A percentile compares a stretch with the other conserved stretches of the same genome.
Conservation (phyloP, 306 rosid genomes). For the Castanea mollissima region DNA sequence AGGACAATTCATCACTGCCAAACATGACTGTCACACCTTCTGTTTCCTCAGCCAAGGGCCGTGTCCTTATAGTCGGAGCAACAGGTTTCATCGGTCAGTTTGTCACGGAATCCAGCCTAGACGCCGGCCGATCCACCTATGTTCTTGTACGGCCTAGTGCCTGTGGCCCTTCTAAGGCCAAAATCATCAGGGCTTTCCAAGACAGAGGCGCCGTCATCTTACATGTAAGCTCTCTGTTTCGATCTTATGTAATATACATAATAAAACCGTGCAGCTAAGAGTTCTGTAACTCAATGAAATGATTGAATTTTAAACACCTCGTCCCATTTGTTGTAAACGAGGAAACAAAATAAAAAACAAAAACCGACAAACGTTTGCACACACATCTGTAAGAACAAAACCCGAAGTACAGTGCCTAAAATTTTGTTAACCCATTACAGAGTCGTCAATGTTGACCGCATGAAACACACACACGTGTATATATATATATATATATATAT, state of each 20-base stretch:
- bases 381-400: too few species aligned
- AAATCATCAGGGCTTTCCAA: conserved; percentile 36
- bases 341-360: too few species aligned
- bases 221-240: conserved; percentile 24
- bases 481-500: too few species aligned
- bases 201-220: conserved; percentile 55
- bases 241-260: neutral
- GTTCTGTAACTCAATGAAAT: too few species aligned
- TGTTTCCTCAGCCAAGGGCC: conserved; percentile 14
- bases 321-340: too few species aligned
- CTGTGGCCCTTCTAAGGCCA: conserved; percentile 25
- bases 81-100: conserved; percentile 68
- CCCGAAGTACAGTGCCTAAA: too few species aligned
- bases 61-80: conserved; percentile 53
- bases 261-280: too few species aligned
- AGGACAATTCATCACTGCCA: neutral
- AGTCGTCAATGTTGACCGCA: too few species aligned
- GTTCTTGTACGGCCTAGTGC: conserved; percentile 41
- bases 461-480: too few species aligned
- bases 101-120: conserved; percentile 55
- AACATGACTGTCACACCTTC: conserved; percentile 42
- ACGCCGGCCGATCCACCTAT: conserved; percentile 35
- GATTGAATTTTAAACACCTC: too few species aligned
- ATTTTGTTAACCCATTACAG: too few species aligned
- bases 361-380: too few species aligned